Evolutionary conservation across 345 rosid species (phyloP), one percentile per base, ranked within the genome.

Genomic region (Laguncularia racemosa): DNA sequence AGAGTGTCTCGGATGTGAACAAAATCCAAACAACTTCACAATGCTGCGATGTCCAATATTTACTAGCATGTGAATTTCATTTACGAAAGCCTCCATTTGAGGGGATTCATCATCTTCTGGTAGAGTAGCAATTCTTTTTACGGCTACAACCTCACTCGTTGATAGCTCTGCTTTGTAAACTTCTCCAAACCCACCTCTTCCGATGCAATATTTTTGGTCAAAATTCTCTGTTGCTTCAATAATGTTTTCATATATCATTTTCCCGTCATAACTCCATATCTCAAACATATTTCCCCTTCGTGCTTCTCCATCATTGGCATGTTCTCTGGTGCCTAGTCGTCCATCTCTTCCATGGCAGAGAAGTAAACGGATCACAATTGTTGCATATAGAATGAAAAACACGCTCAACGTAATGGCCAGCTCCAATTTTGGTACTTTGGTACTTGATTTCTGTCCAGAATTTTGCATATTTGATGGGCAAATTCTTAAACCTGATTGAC

Each of bases 1-100:
- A 1, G 73, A 48, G 65, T 66, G 68, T 5, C 47, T 6, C 0
- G 56, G 12, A 17, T 61, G 52, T 0, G 62, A 74, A 17, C 75
- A 78, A 33, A 71, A 74, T 0, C 77, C 75, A 33, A 48, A 50
- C 0, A 71, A 59, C 16, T 62, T 66, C 44, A 78, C 67, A 6
- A 78, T 47, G 19, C 68, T 74, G 2, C 71, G 70, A 43, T 77
- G 82, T 12, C 67, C 51, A 17, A 53, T 20, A 11, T 68, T 56
- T 0, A 68, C 56, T n/a, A 71, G 20, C 4, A 63, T 55, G 6
- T 16, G 40, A 2, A 74, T 68, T 48, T 78, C 79, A 6, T 61
- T 74, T 57, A 43, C 6, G 8, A 78, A 78, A 3, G 53, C 71
- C 18, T 62, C 62, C 23, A 52, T 58, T 12, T 46, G n/a, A 3